phyloP scores from a whole-genome alignment of 306 rosid genomes.

The Erythrophleum fordii region DNA sequence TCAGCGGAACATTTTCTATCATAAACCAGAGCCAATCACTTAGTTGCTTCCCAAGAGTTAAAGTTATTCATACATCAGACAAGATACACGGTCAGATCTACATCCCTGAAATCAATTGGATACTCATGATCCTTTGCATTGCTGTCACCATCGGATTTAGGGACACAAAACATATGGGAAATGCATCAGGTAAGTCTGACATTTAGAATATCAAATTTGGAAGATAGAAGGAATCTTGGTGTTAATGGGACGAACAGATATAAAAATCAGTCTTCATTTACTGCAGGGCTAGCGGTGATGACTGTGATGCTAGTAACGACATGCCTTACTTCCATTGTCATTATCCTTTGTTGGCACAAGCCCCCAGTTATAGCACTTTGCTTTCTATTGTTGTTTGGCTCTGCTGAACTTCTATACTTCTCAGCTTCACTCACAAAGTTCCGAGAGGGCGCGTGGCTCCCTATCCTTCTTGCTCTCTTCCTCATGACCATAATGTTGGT shows the following conservation, averaged over 20 bases:
- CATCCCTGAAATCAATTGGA: conserved; percentile 50
- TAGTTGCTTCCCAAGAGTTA: conserved; percentile 44
- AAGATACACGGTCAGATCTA: conserved; percentile 48
- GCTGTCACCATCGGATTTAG: conserved; percentile 48
- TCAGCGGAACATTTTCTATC: conserved; percentile 48
- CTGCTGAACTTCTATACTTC: conserved; percentile 45
- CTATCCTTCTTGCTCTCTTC: conserved; percentile 39
- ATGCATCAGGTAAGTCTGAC: conserved; percentile 41
- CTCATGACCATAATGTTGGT: conserved; percentile 44
- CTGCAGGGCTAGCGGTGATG: conserved; percentile 42
- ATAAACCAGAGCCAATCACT: conserved; percentile 45
- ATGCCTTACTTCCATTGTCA: background rate
- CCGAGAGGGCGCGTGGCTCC: conserved; percentile 49
- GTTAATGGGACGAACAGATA: too few relatives aligned
- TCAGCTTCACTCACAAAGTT: conserved; percentile 44
- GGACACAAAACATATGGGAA: conserved; percentile 48
- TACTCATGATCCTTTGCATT: conserved; percentile 47
- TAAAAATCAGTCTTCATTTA: background rate
- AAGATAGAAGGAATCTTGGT: too few relatives aligned
- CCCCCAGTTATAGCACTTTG: background rate
- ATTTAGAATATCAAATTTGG: background rate
- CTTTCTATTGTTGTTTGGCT: conserved; percentile 40
- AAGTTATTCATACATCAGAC: conserved; percentile 49
- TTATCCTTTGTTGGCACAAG: background rate
- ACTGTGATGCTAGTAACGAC: conserved; percentile 54